These are phyloP conservation scores for Neonectria sp. DNA, from an alignment of 2,329 filamentous ascomycete species.

Conservation along the genomic window DNA sequence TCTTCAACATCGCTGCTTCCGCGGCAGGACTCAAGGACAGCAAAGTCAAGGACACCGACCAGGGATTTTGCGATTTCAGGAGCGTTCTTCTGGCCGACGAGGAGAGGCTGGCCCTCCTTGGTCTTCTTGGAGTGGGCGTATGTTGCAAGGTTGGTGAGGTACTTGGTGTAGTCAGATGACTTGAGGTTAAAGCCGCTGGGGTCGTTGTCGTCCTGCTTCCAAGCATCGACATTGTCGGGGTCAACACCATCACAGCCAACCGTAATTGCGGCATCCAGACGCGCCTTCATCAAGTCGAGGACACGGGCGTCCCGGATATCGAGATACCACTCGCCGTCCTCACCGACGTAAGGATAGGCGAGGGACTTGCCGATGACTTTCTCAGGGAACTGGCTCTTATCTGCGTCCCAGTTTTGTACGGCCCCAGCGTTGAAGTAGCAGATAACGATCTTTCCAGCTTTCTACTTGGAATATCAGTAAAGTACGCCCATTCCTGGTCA, in stretches of 20 bases:
- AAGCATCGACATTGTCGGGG: slow-evolving; percentile 54
- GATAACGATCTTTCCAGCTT: background rate
- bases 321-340: slow-evolving; percentile 49
- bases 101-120: slow-evolving; percentile 41
- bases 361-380: slow-evolving; percentile 44
- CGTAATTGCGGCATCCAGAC: slow-evolving; percentile 46
- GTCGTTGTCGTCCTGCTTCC: slow-evolving; percentile 45
- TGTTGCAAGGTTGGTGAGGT: slow-evolving; percentile 48
- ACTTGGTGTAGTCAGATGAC: slow-evolving; percentile 46
- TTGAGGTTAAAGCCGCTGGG: slow-evolving; percentile 50
- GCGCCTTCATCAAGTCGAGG: slow-evolving; percentile 50
- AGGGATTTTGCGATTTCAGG: slow-evolving; percentile 46
- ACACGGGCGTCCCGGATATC: slow-evolving; percentile 47
- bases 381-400: slow-evolving; percentile 45
- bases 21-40: slow-evolving; percentile 55
- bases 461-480: background rate
- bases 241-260: slow-evolving; percentile 53
- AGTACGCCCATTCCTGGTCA: background rate
- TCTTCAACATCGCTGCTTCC: slow-evolving; percentile 43
- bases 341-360: slow-evolving; percentile 37
- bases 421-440: slow-evolving; percentile 53
- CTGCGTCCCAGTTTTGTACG: slow-evolving; percentile 48
- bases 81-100: slow-evolving; percentile 54
- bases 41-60: slow-evolving; percentile 50
- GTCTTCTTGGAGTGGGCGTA: slow-evolving; percentile 49